Evolutionary conservation across 768 basidiomycete genomes (phyloP), one percentile per base, ranked within the genome.

Genomic region (Hygrocybe coccinea): DNA sequence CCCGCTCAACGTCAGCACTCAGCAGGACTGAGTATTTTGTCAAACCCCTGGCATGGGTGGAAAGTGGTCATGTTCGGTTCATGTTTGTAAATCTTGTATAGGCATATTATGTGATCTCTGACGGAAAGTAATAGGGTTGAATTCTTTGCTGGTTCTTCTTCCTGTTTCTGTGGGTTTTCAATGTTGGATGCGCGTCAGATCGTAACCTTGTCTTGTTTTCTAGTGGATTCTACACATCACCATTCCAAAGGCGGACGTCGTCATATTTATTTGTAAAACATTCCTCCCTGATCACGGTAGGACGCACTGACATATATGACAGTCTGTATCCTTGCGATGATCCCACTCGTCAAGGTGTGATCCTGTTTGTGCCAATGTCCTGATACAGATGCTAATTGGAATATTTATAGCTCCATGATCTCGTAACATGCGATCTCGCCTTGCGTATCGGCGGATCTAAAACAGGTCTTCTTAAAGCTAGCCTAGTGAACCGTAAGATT

Each of bases 401-500:
- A 29, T 43, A 34, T 50, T 49, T 21, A 36, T 58, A 88, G 86
- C 73, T 92, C 29, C 87, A 93, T 59, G 91, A 91, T 58, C 75
- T 92, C 41, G 80, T 82, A 1, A 91, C 87, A 0, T 76, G 79
- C 53, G 87, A 92, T 52, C 71, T 95, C 11, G 81, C 90, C 9
- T 69, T 83, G 8, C 80, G 91, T 43, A 79, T 92, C 22, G 91
- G 91, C 2, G 87, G 88, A 19, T 74, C 86, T 14, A 85, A 82
- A 62, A 83, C 89, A 0, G 91, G 89, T 0, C 74, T 95, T 17
- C 71, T 93, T 33, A 92, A 92, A 60, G 89, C 88, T 39, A 89
- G 83, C 67, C 74, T 90, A 83, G 87, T 89, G 65, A 49, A 79
- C 62, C 2, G 21, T 37, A 19, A 12, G 15, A 15, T 17, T 15